Evolutionary conservation across 768 basidiomycete species (phyloP).

Genomic region (Termitomyces sp.): DNA sequence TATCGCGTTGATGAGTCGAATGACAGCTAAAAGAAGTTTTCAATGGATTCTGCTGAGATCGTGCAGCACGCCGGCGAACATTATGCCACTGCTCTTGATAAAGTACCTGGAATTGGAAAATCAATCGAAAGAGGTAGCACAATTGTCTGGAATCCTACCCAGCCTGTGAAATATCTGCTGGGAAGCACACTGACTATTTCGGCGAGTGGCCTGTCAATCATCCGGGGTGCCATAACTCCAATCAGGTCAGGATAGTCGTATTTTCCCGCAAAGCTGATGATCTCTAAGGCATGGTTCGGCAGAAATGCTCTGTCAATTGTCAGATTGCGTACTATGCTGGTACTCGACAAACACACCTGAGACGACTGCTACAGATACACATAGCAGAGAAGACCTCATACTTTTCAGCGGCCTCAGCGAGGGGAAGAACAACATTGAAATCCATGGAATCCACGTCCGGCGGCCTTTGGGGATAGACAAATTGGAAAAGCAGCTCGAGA

Average conservation of each 20-base stretch:
- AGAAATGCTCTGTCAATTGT: neutral
- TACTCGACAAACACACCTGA: neutral
- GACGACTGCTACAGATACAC: neutral
- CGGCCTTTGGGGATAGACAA: neutral
- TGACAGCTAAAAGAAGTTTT: neutral
- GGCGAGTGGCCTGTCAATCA: neutral
- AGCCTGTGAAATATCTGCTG: neutral
- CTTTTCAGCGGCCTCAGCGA: constrained; percentile 5
- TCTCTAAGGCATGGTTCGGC: neutral
- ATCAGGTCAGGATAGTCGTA: neutral
- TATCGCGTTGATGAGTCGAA: neutral
- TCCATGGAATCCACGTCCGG: neutral
- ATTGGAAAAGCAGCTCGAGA: neutral
- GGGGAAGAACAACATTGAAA: neutral
- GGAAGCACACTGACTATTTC: neutral
- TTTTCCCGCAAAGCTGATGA: neutral
- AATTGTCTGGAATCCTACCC: neutral
- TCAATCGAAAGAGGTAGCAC: neutral
- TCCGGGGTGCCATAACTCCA: neutral
- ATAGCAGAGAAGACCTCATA: neutral
- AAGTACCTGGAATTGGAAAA: neutral
- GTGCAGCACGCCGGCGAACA: neutral
- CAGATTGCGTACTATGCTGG: neutral
- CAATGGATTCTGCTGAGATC: neutral
- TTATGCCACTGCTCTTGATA: neutral